Evolutionary conservation across 805 yeast species (phyloP).

Genomic region (Pichia kluyveri): DNA sequence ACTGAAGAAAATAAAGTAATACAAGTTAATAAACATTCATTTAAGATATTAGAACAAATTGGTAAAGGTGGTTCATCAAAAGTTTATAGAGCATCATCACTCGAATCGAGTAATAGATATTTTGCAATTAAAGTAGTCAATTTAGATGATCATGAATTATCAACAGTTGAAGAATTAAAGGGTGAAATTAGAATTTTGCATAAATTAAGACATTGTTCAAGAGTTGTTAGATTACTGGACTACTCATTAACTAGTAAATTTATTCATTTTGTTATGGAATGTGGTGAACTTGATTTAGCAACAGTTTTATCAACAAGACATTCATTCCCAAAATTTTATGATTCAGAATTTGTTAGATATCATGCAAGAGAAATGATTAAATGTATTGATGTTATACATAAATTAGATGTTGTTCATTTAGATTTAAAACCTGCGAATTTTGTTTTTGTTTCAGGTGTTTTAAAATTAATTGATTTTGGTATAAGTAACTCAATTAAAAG

Average conservation of each 20-base stretch:
- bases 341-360: slow-evolving; percentile 69
- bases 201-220: slow-evolving; percentile 45
- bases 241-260: slow-evolving; percentile 58
- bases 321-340: slow-evolving; percentile 29
- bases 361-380: slow-evolving; percentile 69
- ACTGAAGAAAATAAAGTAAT: slow-evolving; percentile 8
- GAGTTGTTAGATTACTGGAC: slow-evolving; percentile 77
- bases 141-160: slow-evolving; percentile 43
- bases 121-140: slow-evolving; percentile 78
- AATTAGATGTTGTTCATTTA: slow-evolving; percentile 61
- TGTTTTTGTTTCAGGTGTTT: slow-evolving; percentile 69
- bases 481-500: slow-evolving; percentile 92
- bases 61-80: slow-evolving; percentile 93
- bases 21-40: slow-evolving; percentile 49
- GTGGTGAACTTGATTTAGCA: slow-evolving; percentile 87
- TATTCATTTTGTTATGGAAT: slow-evolving; percentile 78
- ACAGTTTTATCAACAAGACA: slow-evolving; percentile 57
- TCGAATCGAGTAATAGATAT: slow-evolving; percentile 32
- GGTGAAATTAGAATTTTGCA: slow-evolving; percentile 78
- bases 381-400: slow-evolving; percentile 85
- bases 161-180: slow-evolving; percentile 69
- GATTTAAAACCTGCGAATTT: slow-evolving; percentile 57
- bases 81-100: slow-evolving; percentile 52
- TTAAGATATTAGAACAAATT: slow-evolving; percentile 65
- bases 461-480: slow-evolving; percentile 92